phyloP scores from a whole-genome alignment of 1,284 basidiomycete genomes.

The Cutaneotrichosporon mucoides region DNA sequence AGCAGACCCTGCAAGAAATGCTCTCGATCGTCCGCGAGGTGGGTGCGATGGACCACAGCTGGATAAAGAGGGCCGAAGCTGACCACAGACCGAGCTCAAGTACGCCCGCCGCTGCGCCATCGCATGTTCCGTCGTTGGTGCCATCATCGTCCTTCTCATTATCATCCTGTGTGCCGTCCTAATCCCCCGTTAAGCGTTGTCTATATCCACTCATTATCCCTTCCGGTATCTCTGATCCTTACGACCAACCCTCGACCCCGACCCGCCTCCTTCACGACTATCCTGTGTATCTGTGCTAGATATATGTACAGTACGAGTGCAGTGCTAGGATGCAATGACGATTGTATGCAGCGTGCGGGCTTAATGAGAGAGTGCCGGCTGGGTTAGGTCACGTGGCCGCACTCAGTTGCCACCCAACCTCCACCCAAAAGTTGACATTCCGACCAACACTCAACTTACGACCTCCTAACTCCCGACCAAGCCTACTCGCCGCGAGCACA shows the following conservation, averaged over 20 bases:
- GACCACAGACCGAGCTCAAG: constrained; percentile 38
- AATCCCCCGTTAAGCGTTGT: background rate
- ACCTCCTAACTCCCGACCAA: too few species aligned
- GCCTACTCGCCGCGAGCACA: background rate
- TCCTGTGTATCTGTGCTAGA: background rate
- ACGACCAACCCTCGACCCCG: too few species aligned
- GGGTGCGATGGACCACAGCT: constrained; percentile 4
- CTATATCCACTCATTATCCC: background rate
- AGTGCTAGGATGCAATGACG: background rate
- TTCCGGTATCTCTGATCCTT: background rate
- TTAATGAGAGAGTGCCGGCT: too few species aligned
- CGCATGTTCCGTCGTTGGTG: constrained; percentile 15
- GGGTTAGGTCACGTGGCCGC: too few species aligned
- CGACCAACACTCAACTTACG: background rate
- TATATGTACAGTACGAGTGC: constrained; percentile 1
- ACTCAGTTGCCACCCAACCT: constrained; percentile 1
- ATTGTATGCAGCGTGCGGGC: too few species aligned
- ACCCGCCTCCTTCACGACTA: background rate
- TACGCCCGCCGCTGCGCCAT: constrained; percentile 39
- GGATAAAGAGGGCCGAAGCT: background rate
- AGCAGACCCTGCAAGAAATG: constrained; percentile 40
- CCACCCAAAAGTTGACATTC: background rate
- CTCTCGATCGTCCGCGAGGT: constrained; percentile 38
- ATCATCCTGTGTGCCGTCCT: constrained; percentile 1
- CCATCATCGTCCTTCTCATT: constrained; percentile 16